Percentiles rank a stretch among this genome's conserved stretches.
Conservation (phyloP, 2,329 filamentous ascomycete species). For the Aspergillus pseudoglaucus region DNA sequence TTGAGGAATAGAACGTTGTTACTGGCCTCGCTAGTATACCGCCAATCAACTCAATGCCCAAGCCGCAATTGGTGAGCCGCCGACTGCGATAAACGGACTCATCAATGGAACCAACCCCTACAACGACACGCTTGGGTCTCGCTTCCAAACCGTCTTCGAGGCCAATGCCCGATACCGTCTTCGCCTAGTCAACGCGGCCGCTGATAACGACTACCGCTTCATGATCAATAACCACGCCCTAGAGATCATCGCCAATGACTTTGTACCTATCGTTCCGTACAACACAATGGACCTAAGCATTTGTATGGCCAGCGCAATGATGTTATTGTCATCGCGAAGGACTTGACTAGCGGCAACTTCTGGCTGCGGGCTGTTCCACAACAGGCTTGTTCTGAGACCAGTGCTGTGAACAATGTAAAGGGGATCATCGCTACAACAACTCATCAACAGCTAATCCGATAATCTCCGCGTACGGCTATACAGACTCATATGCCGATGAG, state of each 20-base stretch:
- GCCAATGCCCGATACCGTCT: slow-evolving; percentile 23
- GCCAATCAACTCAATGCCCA: slow-evolving; percentile 17
- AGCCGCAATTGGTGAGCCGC: slow-evolving; percentile 16
- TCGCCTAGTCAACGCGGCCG: slow-evolving; percentile 21
- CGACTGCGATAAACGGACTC: slow-evolving; percentile 7
- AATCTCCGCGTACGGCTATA: slow-evolving; percentile 13
- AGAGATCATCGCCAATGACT: slow-evolving; percentile 51
- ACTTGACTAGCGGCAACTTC: slow-evolving; percentile 15
- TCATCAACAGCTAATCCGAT: slow-evolving; percentile 8
- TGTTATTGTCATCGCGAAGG: slow-evolving; percentile 25
- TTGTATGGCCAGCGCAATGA: slow-evolving; percentile 41
- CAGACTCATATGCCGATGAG: slow-evolving; percentile 22
- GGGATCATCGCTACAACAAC: slow-evolving; percentile 44
- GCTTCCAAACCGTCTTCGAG: slow-evolving; percentile 45
- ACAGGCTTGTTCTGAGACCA: slow-evolving; percentile 36
- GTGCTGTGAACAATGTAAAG: slow-evolving; percentile 38
- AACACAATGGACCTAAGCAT: slow-evolving; percentile 41
- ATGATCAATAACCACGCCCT: slow-evolving; percentile 48
- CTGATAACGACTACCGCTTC: slow-evolving; percentile 35
- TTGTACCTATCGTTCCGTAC: slow-evolving; percentile 54
- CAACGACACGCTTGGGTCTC: slow-evolving; percentile 24
- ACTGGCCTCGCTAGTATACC: slow-evolving; percentile 15
- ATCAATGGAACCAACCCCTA: slow-evolving; percentile 40
- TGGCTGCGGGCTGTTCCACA: slow-evolving; percentile 42
- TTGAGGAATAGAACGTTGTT: too few relatives aligned